Base-by-base conservation (phyloP, 805 yeast species). In the Maudiozyma turicensis region DNA sequence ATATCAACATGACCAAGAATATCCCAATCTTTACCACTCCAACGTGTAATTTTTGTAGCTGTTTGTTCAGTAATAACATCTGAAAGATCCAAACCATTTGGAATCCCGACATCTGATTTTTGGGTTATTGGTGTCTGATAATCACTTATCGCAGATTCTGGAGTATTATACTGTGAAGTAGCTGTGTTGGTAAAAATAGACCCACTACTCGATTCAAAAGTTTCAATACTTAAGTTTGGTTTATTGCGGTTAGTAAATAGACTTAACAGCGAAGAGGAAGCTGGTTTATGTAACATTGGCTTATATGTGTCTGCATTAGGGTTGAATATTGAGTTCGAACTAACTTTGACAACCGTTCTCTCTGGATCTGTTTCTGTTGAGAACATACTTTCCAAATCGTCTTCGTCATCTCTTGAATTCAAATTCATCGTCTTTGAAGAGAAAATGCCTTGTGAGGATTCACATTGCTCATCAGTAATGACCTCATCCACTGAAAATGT, bases 11-110 rank as follows among this genome's bases (percentile, higher is more conserved):
- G 39, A 11, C 58, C 52, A 5, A 61, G 29, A 30, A 30, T 42
- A 33, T 46, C 53, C 68, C 68, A 64, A 28, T 51, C 31, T 34
- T 48, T 52, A 8, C 55, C 54, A 33, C 51, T 45, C 68, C 68
- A 64, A 14, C 44, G 45, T 1, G 66, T 57, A 8, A 59, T 41
- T 33, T 54, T 58, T 3, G 57, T 53, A 6, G 42, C 42, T 6
- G 48, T 45, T 35, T 47, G 51, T 44, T 58, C 37, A 8, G 14
- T 14, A 14, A 42, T 30, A 31, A 20, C 6, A 30, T 40, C 30
- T 11, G 43, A 26, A 10, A 47, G 15, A 8, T 50, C 48, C 5
- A 37, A 33, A 13, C 13, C 7, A 5, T 31, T 14, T 26, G 46
- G 48, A 2, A 38, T 28, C 1, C 8, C 8, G 7, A 43, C 35